phyloP scores from a whole-genome alignment of 352 stramenopile genomes.

The Phytophthora quininea region DNA sequence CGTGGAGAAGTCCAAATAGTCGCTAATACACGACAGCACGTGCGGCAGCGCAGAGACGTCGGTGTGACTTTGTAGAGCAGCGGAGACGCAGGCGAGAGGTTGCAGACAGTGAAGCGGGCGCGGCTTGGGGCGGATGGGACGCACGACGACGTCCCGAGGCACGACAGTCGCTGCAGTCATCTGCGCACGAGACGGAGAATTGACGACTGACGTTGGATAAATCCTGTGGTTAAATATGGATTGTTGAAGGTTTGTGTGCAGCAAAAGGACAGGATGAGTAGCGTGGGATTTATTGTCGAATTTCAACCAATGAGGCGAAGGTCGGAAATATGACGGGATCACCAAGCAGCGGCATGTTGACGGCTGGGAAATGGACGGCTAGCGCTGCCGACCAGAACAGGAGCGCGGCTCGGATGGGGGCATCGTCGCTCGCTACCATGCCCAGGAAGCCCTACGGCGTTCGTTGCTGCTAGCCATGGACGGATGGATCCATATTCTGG shows the following conservation, averaged over 20 bases:
- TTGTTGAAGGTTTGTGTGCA: not conserved
- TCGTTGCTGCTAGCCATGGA: too few relatives aligned
- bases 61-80: conserved; percentile 13
- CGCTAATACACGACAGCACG: conserved; percentile 23
- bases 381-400: too few relatives aligned
- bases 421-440: too few relatives aligned
- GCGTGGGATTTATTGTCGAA: not conserved
- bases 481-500: too few relatives aligned
- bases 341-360: not conserved
- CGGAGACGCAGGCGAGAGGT: conserved; percentile 16
- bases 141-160: not conserved
- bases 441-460: too few relatives aligned
- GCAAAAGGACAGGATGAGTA: not conserved
- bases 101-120: conserved; percentile 12
- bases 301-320: not conserved
- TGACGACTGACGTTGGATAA: not conserved
- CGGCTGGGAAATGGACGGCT: not conserved
- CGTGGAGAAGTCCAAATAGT: conserved; percentile 29
- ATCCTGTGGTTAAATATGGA: not conserved
- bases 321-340: not conserved
- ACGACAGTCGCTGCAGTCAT: not conserved
- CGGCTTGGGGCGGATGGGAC: not conserved
- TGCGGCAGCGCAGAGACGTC: conserved; percentile 33
- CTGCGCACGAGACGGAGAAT: not conserved
- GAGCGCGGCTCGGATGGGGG: too few relatives aligned